Conservation (phyloP, 495 filamentous ascomycete genomes). For the Parathielavia hyrcaniae region DNA sequence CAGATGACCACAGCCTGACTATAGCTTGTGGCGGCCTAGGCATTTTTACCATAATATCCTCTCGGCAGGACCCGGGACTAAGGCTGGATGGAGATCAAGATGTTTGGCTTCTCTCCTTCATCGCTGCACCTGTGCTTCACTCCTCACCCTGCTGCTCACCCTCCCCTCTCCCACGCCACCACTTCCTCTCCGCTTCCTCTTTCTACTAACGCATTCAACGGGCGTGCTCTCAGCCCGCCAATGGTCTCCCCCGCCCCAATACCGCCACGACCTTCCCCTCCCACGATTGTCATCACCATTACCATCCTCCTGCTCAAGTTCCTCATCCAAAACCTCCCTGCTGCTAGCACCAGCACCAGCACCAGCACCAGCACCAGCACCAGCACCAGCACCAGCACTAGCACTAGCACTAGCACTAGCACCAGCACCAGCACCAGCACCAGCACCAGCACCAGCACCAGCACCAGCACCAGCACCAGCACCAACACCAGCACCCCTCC, state of each 20-base stretch:
- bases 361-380: background rate
- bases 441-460: background rate
- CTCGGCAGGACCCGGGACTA: too few species aligned
- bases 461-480: background rate
- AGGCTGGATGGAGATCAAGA: too few species aligned
- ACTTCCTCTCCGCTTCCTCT: conserved; percentile 2
- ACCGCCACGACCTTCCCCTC: conserved; percentile 6
- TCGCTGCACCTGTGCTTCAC: background rate
- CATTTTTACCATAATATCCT: too few species aligned
- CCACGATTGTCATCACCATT: background rate
- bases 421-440: background rate
- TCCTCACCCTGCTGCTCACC: background rate
- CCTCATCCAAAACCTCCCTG: background rate
- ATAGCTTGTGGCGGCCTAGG: too few species aligned
- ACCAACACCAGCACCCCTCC: too few species aligned
- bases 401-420: background rate
- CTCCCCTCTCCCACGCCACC: background rate
- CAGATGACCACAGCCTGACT: too few species aligned
- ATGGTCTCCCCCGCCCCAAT: conserved; percentile 16
- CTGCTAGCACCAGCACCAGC: background rate
- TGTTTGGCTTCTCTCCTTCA: background rate
- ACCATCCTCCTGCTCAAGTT: background rate
- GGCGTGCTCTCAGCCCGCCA: conserved; percentile 16
- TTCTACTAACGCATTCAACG: background rate
- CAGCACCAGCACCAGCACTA: too few species aligned